Evolutionary conservation across 768 basidiomycete genomes (phyloP), one percentile per base, ranked within the genome.

Genomic region (Russula emetica): DNA sequence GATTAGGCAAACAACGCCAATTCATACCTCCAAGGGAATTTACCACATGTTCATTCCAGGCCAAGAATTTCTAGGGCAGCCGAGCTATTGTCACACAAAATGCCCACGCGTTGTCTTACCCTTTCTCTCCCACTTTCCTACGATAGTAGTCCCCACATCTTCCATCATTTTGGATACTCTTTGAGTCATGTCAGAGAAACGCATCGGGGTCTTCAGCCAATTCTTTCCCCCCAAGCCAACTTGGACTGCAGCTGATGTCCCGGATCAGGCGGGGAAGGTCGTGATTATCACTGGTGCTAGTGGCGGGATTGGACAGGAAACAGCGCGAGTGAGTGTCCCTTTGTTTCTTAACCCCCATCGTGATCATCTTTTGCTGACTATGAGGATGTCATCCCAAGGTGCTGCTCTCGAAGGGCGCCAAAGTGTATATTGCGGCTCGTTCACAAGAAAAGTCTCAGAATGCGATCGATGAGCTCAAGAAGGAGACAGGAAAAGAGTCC

Each of bases 371-470:
- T 24, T 30, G 2, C 26, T 47, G 28, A 52, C 38, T 9, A 36
- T 5, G 59, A 22, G 26, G 22, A 10, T 30, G 24, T 60, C 7
- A 52, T 69, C 38, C 6, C 0, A 16, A 75, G 69, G 66, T 63
- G 10, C 65, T 76, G 9, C 72, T 75, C 20, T 52, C 58, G 18
- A 70, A 72, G 11, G 69, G 71, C 51, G 73, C 73, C 0, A 73
- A 69, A 44, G 74, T 75, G 6, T 76, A 76, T 55, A 60, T 75
- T 22, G 72, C 71, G 11, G 66, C 73, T 3, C 73, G 74, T 10
- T 67, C 66, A 4, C 56, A 64, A 47, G 64, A 60, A 26, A 72
- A 67, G 60, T 60, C 68, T 16, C 44, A 66, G 20, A 58, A 22
- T 5, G 68, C 69, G 13, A 72, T 72, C 30, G 61, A 66, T 5